Conservation (phyloP, 257 asterid species). For the Nicotiana attenuata region DNA sequence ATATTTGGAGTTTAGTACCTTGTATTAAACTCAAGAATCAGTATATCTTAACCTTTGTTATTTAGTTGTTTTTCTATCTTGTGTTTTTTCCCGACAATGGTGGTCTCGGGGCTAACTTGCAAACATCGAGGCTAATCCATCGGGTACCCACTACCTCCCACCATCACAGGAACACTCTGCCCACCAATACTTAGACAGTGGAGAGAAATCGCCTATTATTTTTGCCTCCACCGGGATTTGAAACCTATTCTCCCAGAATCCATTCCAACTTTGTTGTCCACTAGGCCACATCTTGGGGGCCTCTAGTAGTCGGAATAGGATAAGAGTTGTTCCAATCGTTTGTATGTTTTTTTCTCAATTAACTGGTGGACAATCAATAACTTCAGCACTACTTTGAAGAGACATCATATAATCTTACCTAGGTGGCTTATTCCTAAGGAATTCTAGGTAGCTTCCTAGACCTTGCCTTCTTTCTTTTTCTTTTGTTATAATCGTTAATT, state of each 20-base stretch:
- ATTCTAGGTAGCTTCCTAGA: background rate
- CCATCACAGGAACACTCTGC: background rate
- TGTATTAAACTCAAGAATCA: background rate
- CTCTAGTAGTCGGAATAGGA: background rate
- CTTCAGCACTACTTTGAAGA: background rate
- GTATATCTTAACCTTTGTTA: background rate
- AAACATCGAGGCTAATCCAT: background rate
- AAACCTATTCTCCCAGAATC: background rate
- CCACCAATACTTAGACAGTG: background rate
- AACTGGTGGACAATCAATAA: background rate
- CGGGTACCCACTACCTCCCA: background rate
- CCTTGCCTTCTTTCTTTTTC: background rate
- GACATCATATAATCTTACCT: background rate
- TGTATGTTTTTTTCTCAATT: background rate
- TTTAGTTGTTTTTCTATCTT: background rate
- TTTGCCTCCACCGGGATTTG: background rate
- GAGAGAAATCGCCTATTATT: background rate
- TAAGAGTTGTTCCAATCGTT: background rate
- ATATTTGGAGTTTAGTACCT: background rate
- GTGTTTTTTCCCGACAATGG: background rate
- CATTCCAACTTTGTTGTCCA: background rate
- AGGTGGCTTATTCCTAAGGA: background rate
- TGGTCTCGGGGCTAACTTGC: background rate
- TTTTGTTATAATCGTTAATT: background rate
- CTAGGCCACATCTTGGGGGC: background rate